phyloP scores from a whole-genome alignment of 805 yeast species.

The Teunomyces funiuensis region DNA sequence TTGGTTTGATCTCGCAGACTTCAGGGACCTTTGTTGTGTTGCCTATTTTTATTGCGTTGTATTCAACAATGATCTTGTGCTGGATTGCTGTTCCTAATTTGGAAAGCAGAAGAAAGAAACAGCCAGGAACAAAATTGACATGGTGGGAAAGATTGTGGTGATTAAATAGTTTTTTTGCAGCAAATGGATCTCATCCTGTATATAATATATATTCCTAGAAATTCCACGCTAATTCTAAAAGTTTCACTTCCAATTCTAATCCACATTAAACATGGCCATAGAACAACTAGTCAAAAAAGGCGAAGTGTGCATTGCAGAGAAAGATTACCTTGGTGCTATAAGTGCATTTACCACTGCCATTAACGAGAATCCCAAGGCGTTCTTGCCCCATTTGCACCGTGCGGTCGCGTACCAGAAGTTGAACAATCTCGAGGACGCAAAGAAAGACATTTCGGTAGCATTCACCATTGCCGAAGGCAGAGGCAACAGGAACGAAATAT shows the following conservation, averaged over 20 bases:
- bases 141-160: conserved; percentile 21
- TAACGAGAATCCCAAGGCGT: conserved; percentile 43
- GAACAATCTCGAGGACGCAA: conserved; percentile 48
- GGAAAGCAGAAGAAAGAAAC: conserved; percentile 14
- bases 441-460: conserved; percentile 47
- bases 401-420: conserved; percentile 50
- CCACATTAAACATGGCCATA: conserved; percentile 30
- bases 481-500: conserved; percentile 48
- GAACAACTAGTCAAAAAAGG: conserved; percentile 37
- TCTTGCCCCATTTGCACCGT: conserved; percentile 48
- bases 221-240: no score
- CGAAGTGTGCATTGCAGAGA: conserved; percentile 25
- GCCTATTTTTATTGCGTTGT: conserved; percentile 45
- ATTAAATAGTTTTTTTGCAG: neutral
- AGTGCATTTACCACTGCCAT: conserved; percentile 39
- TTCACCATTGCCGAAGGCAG: conserved; percentile 43
- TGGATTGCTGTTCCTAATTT: conserved; percentile 46
- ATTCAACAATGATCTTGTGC: conserved; percentile 27
- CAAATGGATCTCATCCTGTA: neutral
- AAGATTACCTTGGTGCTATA: conserved; percentile 48
- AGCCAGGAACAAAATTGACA: conserved; percentile 8
- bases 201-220: no score
- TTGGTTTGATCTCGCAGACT: conserved; percentile 48
- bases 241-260: no score
- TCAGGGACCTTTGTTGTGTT: conserved; percentile 50